These are phyloP conservation scores for Phytopythium sindhum DNA, from an alignment of 352 stramenopile genomes.

Conservation along the genomic window DNA sequence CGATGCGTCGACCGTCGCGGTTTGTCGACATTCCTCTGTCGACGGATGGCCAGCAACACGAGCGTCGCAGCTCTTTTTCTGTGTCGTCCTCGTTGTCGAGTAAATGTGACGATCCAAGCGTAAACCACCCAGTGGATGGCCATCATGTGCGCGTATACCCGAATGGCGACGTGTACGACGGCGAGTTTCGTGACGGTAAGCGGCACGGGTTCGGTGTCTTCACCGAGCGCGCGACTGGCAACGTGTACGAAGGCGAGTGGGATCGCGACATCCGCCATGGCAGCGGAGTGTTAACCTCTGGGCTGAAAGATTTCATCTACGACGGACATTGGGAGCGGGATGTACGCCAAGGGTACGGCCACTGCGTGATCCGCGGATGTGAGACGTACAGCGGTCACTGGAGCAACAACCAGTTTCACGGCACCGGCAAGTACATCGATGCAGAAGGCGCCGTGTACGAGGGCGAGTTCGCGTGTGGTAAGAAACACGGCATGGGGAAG, in stretches of 20 bases:
- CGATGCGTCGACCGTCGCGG: constrained; percentile 30
- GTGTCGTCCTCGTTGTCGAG: constrained; percentile 5
- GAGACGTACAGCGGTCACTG: constrained; percentile 79
- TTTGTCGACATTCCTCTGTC: constrained; percentile 68
- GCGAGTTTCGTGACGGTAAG: constrained; percentile 43
- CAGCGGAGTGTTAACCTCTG: constrained; percentile 61
- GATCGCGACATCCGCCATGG: constrained; percentile 51
- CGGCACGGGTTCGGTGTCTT: constrained; percentile 62
- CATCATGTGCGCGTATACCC: constrained; percentile 39
- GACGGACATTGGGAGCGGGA: constrained; percentile 69
- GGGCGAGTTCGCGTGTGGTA: constrained; percentile 68
- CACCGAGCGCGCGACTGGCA: constrained; percentile 54
- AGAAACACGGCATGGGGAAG: constrained; percentile 77
- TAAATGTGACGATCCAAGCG: constrained; percentile 5
- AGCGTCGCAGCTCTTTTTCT: constrained; percentile 7
- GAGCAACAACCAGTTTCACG: constrained; percentile 73
- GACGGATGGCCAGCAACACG: constrained; percentile 4
- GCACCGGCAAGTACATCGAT: constrained; percentile 74
- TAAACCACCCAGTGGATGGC: constrained; percentile 27
- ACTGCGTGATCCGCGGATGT: constrained; percentile 71
- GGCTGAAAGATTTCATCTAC: constrained; percentile 79
- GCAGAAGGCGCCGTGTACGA: constrained; percentile 80
- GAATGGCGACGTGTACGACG: constrained; percentile 76
- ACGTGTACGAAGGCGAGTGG: constrained; percentile 77
- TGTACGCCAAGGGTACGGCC: constrained; percentile 56